Percentiles rank a stretch among this genome's conserved stretches.
Conservation (phyloP, 495 filamentous ascomycete genomes). For the Melanomma pulvis-pyrius region DNA sequence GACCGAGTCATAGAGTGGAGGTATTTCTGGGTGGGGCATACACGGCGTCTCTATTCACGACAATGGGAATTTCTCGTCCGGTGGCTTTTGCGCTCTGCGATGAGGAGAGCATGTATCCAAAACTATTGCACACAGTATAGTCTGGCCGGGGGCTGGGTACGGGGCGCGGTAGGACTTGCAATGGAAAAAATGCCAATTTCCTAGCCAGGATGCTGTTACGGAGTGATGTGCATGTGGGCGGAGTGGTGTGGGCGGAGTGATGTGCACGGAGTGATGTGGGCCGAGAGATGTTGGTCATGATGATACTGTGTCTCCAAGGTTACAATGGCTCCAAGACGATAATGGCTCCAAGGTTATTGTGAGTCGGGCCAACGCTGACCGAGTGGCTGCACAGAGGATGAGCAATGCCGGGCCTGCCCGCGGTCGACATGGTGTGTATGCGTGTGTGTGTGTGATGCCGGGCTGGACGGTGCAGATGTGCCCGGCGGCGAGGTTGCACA, state of each 20-base stretch:
- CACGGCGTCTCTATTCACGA: constrained; percentile 31
- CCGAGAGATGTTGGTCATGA: background rate
- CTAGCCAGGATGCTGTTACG: background rate
- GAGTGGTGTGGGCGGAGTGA: background rate
- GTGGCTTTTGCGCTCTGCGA: background rate
- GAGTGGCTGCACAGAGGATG: background rate
- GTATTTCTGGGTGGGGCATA: constrained; percentile 20
- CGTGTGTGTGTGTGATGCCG: constrained; percentile 1
- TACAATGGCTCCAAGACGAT: too few species aligned
- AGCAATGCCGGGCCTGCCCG: background rate
- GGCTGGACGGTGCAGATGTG: background rate
- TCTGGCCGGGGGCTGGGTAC: background rate
- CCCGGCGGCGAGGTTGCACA: constrained; percentile 8
- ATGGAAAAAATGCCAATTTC: constrained; percentile 2
- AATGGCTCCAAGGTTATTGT: too few species aligned
- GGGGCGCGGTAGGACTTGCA: constrained; percentile 3
- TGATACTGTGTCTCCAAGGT: background rate
- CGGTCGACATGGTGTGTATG: background rate
- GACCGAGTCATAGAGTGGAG: constrained; percentile 77
- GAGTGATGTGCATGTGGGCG: background rate
- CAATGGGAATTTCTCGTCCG: constrained; percentile 19
- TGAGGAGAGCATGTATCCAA: constrained; percentile 34
- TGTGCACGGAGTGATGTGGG: background rate
- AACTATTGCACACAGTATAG: background rate
- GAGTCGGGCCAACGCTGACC: background rate